phyloP scores from a whole-genome alignment of 805 yeast species.

The Saturnispora besseyi region DNA sequence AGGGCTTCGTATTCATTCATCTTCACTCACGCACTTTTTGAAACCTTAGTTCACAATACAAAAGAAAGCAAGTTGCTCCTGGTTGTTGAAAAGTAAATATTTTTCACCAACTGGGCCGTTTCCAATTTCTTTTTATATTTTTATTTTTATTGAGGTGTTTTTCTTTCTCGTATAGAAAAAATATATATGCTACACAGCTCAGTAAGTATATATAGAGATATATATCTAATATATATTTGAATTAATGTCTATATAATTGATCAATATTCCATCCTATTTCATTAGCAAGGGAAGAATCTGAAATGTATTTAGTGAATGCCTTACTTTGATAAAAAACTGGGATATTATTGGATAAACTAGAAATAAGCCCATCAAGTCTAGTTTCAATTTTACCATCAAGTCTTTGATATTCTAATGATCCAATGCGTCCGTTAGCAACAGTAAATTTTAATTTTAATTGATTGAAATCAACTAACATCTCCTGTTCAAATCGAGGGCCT shows the following conservation, averaged over 20 bases:
- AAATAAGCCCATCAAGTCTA: slow-evolving; percentile 10
- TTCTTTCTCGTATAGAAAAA: too few relatives aligned
- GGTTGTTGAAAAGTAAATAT: neutral
- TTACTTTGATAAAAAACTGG: slow-evolving; percentile 18
- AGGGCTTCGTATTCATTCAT: slow-evolving; percentile 35
- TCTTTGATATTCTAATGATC: slow-evolving; percentile 11
- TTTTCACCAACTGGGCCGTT: too few relatives aligned
- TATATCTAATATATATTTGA: slow-evolving; percentile 5
- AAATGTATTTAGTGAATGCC: slow-evolving; percentile 11
- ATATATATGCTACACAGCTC: neutral
- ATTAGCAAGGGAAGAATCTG: slow-evolving; percentile 9
- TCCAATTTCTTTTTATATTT: too few relatives aligned
- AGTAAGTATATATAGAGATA: neutral
- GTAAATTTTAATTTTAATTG: slow-evolving; percentile 22
- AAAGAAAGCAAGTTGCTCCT: neutral
- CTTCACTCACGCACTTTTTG: neutral
- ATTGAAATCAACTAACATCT: slow-evolving; percentile 35
- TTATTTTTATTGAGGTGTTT: too few relatives aligned
- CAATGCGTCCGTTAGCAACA: slow-evolving; percentile 45
- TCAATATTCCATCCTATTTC: slow-evolving; percentile 26
- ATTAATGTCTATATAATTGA: slow-evolving; percentile 13
- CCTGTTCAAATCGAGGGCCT: slow-evolving; percentile 66
- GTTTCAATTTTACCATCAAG: slow-evolving; percentile 7
- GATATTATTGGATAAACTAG: slow-evolving; percentile 7
- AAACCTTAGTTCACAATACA: neutral